These are phyloP conservation scores for Nepenthes gracilis DNA, from an alignment of 148 eudicot genomes.

Conservation along the genomic window DNA sequence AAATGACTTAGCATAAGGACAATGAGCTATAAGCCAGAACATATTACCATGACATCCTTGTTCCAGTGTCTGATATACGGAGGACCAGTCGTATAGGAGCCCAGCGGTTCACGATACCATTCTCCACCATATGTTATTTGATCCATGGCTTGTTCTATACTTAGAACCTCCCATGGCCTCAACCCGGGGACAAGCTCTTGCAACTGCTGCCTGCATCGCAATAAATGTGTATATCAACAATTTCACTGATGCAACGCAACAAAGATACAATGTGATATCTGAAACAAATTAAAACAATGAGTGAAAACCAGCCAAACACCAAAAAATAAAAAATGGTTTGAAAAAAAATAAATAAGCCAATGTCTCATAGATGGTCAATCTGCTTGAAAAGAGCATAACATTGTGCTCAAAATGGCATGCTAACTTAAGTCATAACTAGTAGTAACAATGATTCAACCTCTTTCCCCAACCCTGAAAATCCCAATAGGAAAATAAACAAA, in stretches of 20 bases:
- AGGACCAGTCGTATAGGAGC: conserved; percentile 73
- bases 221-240: background rate
- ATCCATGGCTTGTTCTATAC: conserved; percentile 92
- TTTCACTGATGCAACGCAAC: background rate
- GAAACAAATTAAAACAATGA: no score
- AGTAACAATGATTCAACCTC: background rate
- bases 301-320: background rate
- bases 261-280: background rate
- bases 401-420: background rate
- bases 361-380: background rate
- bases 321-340: background rate
- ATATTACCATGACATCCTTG: conserved; percentile 46
- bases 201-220: conserved; percentile 43
- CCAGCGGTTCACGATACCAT: conserved; percentile 85
- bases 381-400: background rate
- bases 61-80: conserved; percentile 65
- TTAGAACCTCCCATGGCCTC: conserved; percentile 89
- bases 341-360: background rate
- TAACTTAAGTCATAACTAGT: background rate
- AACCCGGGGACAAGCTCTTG: conserved; percentile 67
- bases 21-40: background rate
- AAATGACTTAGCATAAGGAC: background rate
- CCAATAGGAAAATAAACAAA: no score
- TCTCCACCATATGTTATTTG: conserved; percentile 59
- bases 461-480: no score